Evolutionary conservation across 2,329 filamentous ascomycete genomes (phyloP).

Genomic region (Alternaria postmessia): DNA sequence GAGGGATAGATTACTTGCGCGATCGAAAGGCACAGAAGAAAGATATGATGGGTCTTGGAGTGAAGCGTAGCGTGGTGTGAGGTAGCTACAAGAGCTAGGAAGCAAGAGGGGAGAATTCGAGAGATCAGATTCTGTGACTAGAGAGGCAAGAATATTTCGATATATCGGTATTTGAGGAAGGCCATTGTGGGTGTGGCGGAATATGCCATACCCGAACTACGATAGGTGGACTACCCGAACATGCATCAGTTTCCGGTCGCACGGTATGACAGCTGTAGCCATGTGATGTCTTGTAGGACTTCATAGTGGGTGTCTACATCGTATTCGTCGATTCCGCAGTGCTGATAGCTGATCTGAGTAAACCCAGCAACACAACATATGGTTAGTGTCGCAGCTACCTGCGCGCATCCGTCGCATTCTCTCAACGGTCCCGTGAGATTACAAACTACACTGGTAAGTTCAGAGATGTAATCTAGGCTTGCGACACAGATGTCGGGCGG

Average conservation of each 20-base stretch:
- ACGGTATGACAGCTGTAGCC: slow-evolving; percentile 6
- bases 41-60: neutral
- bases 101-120: neutral
- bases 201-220: neutral
- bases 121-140: too few relatives aligned
- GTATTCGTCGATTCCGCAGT: neutral
- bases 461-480: neutral
- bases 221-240: neutral
- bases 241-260: neutral
- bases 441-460: neutral
- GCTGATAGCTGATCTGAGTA: neutral
- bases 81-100: neutral
- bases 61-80: neutral
- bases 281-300: neutral
- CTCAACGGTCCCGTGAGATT: neutral
- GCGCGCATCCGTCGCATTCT: neutral
- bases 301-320: neutral
- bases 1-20: neutral
- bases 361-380: neutral
- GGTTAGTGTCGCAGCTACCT: neutral
- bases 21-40: neutral
- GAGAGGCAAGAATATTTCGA: neutral
- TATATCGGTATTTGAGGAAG: slow-evolving; percentile 1
- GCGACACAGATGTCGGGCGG: neutral
- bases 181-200: neutral